A percentile compares a stretch with the other conserved stretches of the same genome.
Evolutionary conservation across 805 yeast genomes (phyloP).

Genomic region (Cyberlindnera meyerae): DNA sequence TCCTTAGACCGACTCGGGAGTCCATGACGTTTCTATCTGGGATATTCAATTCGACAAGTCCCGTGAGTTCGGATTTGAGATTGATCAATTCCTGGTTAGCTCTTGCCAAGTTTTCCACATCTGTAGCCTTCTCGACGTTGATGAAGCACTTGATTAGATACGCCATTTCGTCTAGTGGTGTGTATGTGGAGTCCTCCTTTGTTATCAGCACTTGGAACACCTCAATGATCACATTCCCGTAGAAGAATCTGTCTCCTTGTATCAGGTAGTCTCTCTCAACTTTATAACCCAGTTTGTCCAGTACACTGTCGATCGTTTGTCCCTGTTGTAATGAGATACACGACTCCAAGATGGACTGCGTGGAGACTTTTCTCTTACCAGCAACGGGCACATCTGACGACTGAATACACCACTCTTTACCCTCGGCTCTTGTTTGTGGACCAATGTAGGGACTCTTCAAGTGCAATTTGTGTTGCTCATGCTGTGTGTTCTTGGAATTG

Average conservation of each 20-base stretch:
- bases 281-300: constrained; percentile 69
- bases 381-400: constrained; percentile 73
- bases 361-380: constrained; percentile 57
- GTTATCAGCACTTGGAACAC: constrained; percentile 40
- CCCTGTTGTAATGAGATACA: constrained; percentile 28
- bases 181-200: constrained; percentile 26
- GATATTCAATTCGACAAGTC: constrained; percentile 60
- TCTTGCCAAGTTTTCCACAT: constrained; percentile 62
- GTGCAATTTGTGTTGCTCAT: constrained; percentile 23
- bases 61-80: constrained; percentile 61
- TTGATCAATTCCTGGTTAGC: constrained; percentile 59
- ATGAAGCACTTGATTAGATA: constrained; percentile 61
- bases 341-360: constrained; percentile 63
- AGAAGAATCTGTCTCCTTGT: constrained; percentile 57
- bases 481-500: constrained; percentile 24
- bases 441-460: constrained; percentile 15
- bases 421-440: constrained; percentile 2
- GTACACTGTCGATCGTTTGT: constrained; percentile 31
- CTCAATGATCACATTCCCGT: constrained; percentile 53
- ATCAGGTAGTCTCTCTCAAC: constrained; percentile 57
- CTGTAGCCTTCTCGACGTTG: constrained; percentile 69
- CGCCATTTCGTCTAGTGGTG: constrained; percentile 41
- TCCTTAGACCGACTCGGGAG: constrained; percentile 39
- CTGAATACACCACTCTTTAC: constrained; percentile 54
- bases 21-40: constrained; percentile 84